A percentile compares a stretch with the other conserved stretches of the same genome.
These are phyloP conservation scores for Mesostigma viride DNA, from an alignment of 139 green algal species.

Conservation along the genomic window DNA sequence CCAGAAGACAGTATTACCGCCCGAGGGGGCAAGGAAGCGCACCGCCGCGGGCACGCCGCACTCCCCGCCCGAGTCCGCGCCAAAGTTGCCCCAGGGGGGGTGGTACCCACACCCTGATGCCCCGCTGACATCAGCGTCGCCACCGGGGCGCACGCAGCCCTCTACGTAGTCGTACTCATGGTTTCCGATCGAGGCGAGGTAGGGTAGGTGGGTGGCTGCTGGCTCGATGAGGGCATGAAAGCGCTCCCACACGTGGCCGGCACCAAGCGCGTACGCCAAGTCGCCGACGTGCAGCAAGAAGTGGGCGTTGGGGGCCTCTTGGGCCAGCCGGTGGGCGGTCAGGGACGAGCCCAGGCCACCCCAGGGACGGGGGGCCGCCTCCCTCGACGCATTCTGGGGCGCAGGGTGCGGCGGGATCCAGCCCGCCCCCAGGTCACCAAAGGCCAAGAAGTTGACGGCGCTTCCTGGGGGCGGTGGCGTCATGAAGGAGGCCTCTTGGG, in stretches of 20 bases:
- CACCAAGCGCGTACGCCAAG: neutral
- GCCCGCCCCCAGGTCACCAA: too few relatives aligned
- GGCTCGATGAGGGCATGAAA: neutral
- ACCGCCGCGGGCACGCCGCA: neutral
- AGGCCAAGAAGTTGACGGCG: too few relatives aligned
- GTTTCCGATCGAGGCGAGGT: neutral
- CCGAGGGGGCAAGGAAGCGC: neutral
- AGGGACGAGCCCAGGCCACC: too few relatives aligned
- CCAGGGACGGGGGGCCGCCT: too few relatives aligned
- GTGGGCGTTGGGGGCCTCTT: neutral
- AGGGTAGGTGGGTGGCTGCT: too few relatives aligned
- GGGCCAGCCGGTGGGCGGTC: neutral
- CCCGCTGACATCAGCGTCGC: neutral
- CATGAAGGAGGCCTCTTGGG: neutral
- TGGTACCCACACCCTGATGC: neutral
- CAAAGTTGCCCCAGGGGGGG: neutral
- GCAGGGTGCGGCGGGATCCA: too few relatives aligned
- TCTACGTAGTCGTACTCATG: neutral
- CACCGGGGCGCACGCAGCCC: neutral
- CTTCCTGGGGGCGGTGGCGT: too few relatives aligned
- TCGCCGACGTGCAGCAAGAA: neutral
- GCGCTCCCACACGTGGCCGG: neutral
- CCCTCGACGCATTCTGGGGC: too few relatives aligned
- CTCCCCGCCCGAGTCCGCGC: neutral
- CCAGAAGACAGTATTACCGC: neutral